phyloP scores from a whole-genome alignment of 2,329 filamentous ascomycete species.

The Xylariaceae sp. region DNA sequence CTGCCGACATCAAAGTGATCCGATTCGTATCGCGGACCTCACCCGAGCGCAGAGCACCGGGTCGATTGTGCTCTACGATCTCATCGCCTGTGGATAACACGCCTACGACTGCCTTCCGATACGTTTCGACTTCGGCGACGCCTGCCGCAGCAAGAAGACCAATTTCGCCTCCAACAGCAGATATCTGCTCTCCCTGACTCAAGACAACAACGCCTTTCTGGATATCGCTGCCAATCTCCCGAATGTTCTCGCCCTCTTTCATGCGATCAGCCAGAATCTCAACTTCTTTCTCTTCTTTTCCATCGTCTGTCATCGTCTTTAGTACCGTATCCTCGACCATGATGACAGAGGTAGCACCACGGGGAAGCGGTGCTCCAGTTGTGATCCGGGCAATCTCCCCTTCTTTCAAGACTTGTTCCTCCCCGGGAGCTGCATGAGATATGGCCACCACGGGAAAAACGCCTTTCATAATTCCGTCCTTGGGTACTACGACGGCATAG shows the following conservation, averaged over 20 bases:
- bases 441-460: constrained; percentile 82
- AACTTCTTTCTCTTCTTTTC: constrained; percentile 79
- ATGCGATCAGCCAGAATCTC: constrained; percentile 80
- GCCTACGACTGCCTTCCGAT: constrained; percentile 74
- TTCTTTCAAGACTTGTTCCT: constrained; percentile 60
- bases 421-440: constrained; percentile 77
- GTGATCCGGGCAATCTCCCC: constrained; percentile 88
- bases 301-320: constrained; percentile 72
- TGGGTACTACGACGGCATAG: constrained; percentile 75
- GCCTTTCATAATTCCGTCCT: constrained; percentile 66
- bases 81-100: constrained; percentile 94
- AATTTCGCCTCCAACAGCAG: constrained; percentile 84
- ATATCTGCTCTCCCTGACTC: constrained; percentile 75
- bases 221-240: constrained; percentile 89
- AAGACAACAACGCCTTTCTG: constrained; percentile 67
- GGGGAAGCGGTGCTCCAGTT: constrained; percentile 86
- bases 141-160: constrained; percentile 87
- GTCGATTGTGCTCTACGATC: constrained; percentile 71
- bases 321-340: constrained; percentile 95
- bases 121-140: constrained; percentile 67
- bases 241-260: constrained; percentile 78
- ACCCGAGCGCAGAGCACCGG: constrained; percentile 64
- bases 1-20: constrained; percentile 78
- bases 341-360: constrained; percentile 84
- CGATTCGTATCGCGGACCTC: constrained; percentile 94